Evolutionary conservation across 2,329 filamentous ascomycete species (phyloP).

Genomic region (Waltergamsia citrina): DNA sequence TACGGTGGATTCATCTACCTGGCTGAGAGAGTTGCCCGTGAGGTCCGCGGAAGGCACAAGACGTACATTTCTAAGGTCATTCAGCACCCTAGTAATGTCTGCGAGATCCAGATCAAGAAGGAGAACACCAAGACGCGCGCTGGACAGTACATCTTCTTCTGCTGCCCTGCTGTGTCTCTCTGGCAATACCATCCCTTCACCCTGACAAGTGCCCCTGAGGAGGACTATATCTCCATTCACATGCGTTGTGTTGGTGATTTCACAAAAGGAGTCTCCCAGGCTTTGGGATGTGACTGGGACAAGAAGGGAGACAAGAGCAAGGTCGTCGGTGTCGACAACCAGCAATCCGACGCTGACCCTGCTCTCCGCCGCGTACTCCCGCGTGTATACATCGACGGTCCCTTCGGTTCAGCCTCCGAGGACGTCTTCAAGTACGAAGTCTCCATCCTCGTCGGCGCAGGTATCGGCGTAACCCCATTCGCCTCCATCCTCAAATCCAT

Average conservation of each 20-base stretch:
- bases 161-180: conserved; percentile 75
- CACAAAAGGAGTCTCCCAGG: conserved; percentile 58
- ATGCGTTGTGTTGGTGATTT: conserved; percentile 79
- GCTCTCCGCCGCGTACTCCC: conserved; percentile 65
- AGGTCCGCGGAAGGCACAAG: conserved; percentile 71
- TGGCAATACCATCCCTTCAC: conserved; percentile 90
- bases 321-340: conserved; percentile 58
- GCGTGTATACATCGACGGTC: conserved; percentile 73
- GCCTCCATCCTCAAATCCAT: conserved; percentile 83
- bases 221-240: conserved; percentile 84
- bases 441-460: conserved; percentile 68
- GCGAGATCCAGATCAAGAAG: conserved; percentile 89
- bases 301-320: conserved; percentile 42
- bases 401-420: conserved; percentile 78
- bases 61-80: conserved; percentile 85
- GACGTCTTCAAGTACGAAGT: conserved; percentile 87
- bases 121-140: conserved; percentile 73
- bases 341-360: conserved; percentile 48
- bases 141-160: conserved; percentile 84
- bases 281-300: conserved; percentile 68
- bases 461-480: conserved; percentile 81
- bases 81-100: conserved; percentile 80
- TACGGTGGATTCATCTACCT: conserved; percentile 75
- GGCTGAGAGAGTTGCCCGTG: conserved; percentile 67
- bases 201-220: conserved; percentile 76